Evolutionary conservation across 768 basidiomycete genomes (phyloP), one percentile per base, ranked within the genome.

Genomic region (Rhodotorula paludigena): DNA sequence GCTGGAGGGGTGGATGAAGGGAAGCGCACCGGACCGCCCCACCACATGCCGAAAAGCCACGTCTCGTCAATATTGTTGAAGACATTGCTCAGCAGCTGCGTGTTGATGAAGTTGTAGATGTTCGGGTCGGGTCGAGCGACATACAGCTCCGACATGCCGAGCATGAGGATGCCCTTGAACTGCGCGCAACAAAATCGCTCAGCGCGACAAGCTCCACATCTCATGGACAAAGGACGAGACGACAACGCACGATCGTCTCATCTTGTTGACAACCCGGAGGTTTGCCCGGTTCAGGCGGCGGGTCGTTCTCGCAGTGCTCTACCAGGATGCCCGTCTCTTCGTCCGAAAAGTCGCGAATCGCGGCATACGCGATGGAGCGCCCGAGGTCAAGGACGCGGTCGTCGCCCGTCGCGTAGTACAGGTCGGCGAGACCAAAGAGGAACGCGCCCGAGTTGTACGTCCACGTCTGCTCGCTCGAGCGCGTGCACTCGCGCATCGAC

Each of bases 61-160:
- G 53, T 41, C 7, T 66, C 59, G 64, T 66, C 64, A 30, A 66
- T 32, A 39, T 66, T 60, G 47, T 66, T 66, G 53, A 55, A 66
- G 1, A 42, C 64, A 54, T 55, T 57, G 30, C 39, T 42, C 10
- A 66, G 53, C 18, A 66, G 64, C 33, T 66, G 64, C 6, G 64
- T 66, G 53, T 66, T 66, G 64, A 66, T 33, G 18, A 48, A 66
- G 53, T 60, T 66, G 64, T 66, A 66, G 45, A 66, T 60, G 58
- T 66, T 66, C 25, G 44, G 52, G 36, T 66, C 64, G 3, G 64
- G 64, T 5, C 64, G 42, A 1, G 64, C 64, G 45, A 66, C 20
- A 47, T 66, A 66, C 5, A 66, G 53, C 47, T 66, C 64, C 11
- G 64, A 10, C 30, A 66, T 44, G 42, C 52, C 64, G 44, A 66